Conservation (phyloP, 805 yeast genomes). For the Scheffersomyces ergatensis region DNA sequence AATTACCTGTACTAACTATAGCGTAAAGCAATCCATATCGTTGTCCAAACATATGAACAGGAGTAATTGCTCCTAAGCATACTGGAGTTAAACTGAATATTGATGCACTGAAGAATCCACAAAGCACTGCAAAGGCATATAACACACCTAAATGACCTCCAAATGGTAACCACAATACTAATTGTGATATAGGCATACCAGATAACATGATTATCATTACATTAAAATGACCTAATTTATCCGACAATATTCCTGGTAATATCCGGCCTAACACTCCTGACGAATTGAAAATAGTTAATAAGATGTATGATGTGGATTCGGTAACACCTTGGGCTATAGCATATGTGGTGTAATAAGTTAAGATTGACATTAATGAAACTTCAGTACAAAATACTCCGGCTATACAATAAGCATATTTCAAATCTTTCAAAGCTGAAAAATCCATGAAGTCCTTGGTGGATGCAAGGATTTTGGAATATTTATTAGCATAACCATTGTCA, state of each 20-base stretch:
- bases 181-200: slow-evolving; percentile 44
- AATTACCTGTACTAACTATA: slow-evolving; percentile 45
- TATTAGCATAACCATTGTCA: slow-evolving; percentile 1
- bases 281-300: slow-evolving; percentile 47
- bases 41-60: slow-evolving; percentile 63
- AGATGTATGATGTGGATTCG: slow-evolving; percentile 40
- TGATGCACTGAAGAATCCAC: slow-evolving; percentile 62
- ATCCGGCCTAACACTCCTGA: slow-evolving; percentile 52
- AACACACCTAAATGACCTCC: slow-evolving; percentile 44
- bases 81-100: slow-evolving; percentile 66
- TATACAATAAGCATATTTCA: slow-evolving; percentile 31
- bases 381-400: slow-evolving; percentile 46
- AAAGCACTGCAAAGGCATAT: slow-evolving; percentile 50
- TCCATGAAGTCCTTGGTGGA: slow-evolving; percentile 25
- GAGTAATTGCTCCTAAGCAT: slow-evolving; percentile 66
- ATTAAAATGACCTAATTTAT: slow-evolving; percentile 54
- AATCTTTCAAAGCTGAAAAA: slow-evolving; percentile 36
- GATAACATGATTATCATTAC: slow-evolving; percentile 49
- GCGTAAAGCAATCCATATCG: slow-evolving; percentile 67
- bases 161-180: slow-evolving; percentile 67
- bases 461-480: slow-evolving; percentile 5
- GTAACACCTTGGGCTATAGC: slow-evolving; percentile 49
- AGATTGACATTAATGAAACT: slow-evolving; percentile 48
- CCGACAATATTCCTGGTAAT: slow-evolving; percentile 56
- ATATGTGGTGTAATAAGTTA: slow-evolving; percentile 58